These are phyloP conservation scores for Phytophthora colocasiae DNA, from an alignment of 352 stramenopile species.

Conservation along the genomic window DNA sequence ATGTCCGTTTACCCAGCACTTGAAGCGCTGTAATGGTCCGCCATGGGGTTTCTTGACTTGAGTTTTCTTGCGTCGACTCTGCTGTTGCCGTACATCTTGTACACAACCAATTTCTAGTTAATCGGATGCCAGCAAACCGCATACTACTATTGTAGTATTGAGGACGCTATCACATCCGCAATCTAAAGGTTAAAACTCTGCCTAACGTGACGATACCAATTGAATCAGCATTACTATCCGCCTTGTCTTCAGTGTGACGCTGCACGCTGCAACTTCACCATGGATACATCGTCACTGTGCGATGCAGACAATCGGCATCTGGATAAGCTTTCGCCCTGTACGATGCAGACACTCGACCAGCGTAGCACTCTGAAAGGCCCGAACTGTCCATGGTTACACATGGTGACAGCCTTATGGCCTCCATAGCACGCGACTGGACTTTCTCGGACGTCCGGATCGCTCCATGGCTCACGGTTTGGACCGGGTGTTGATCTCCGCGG, in stretches of 20 bases:
- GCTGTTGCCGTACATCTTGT: slow-evolving; percentile 9
- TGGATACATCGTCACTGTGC: too few relatives aligned
- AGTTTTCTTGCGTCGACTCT: neutral
- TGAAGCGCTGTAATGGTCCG: slow-evolving; percentile 23
- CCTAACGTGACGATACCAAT: slow-evolving; percentile 5
- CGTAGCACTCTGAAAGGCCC: slow-evolving; percentile 17
- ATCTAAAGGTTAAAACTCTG: slow-evolving; percentile 4
- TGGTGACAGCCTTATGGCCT: slow-evolving; percentile 17
- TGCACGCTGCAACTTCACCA: too few relatives aligned
- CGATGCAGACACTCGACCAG: neutral
- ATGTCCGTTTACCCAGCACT: slow-evolving; percentile 1
- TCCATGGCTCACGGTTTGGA: slow-evolving; percentile 1
- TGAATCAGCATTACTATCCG: slow-evolving; percentile 29
- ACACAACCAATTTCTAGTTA: slow-evolving; percentile 8
- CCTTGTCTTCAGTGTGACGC: neutral
- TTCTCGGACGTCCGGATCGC: slow-evolving; percentile 14
- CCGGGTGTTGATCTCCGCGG: neutral
- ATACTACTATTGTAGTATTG: too few relatives aligned
- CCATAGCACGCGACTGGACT: slow-evolving; percentile 10
- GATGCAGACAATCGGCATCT: slow-evolving; percentile 13
- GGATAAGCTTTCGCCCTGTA: slow-evolving; percentile 7
- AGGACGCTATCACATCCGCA: slow-evolving; percentile 3
- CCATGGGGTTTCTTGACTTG: slow-evolving; percentile 3
- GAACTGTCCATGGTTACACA: slow-evolving; percentile 31
- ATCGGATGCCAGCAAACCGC: slow-evolving; percentile 10